Evolutionary conservation across 2,329 filamentous ascomycete genomes (phyloP).

Genomic region (Paradendryphiella salina): DNA sequence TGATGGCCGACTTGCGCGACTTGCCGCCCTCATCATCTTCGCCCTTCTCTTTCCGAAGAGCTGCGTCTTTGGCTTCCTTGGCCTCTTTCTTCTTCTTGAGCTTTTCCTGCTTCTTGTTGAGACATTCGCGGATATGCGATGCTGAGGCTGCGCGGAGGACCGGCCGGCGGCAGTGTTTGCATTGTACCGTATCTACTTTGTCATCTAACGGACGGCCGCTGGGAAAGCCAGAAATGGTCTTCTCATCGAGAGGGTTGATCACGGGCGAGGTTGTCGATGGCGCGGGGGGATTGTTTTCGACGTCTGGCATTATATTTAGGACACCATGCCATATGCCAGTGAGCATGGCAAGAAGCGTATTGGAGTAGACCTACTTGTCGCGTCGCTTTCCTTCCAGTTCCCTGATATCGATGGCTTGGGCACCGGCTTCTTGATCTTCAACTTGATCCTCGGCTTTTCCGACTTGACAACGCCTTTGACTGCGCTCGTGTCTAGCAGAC

Average conservation of each 20-base stretch:
- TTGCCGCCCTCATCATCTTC: conserved; percentile 49
- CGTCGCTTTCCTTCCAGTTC: conserved; percentile 69
- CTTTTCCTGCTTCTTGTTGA: conserved; percentile 77
- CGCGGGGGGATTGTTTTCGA: conserved; percentile 32
- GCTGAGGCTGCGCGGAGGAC: conserved; percentile 75
- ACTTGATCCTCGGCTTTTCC: conserved; percentile 48
- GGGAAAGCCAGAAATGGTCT: conserved; percentile 75
- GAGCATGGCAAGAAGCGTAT: not conserved
- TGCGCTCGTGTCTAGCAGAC: conserved; percentile 35
- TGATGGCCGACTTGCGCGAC: conserved; percentile 49
- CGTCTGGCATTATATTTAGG: conserved; percentile 20
- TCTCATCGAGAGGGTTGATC: conserved; percentile 69
- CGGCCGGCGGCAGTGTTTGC: conserved; percentile 93
- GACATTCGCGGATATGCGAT: conserved; percentile 79
- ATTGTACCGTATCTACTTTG: conserved; percentile 73
- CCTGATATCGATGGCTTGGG: conserved; percentile 68
- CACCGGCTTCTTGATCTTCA: conserved; percentile 61
- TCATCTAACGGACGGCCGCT: conserved; percentile 83
- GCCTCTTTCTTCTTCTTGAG: conserved; percentile 65
- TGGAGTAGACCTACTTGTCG: conserved; percentile 57
- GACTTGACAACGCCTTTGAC: conserved; percentile 44
- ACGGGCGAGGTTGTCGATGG: conserved; percentile 41
- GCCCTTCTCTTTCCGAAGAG: conserved; percentile 53
- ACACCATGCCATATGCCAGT: not conserved
- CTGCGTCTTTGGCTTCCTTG: conserved; percentile 59